Percentiles rank a stretch among this genome's conserved stretches.
Conservation (phyloP, 2,329 filamentous ascomycete species). For the Neonectria ditissima region DNA sequence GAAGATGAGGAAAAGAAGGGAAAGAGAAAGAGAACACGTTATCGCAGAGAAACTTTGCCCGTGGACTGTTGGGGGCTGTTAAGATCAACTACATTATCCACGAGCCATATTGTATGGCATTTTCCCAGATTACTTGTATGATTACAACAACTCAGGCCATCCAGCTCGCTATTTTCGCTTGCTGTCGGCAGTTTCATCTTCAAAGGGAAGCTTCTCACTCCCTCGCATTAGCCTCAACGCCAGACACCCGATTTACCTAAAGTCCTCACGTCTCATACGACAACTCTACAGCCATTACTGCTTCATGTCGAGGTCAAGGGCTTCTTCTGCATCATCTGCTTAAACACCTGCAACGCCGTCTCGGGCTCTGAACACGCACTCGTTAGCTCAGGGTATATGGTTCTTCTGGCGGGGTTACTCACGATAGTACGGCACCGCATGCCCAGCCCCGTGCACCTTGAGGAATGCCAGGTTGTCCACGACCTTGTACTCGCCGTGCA, state of each 20-base stretch:
- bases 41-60: not conserved
- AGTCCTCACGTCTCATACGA: not conserved
- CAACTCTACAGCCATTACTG: not conserved
- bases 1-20: not conserved
- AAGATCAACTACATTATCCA: not conserved
- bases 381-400: not conserved
- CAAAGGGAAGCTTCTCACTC: not conserved
- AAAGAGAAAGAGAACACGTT: no score
- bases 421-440: slow-evolving; percentile 64
- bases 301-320: slow-evolving; percentile 34
- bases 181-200: not conserved
- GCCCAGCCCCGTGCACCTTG: slow-evolving; percentile 69
- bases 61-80: not conserved
- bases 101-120: not conserved
- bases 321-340: slow-evolving; percentile 43
- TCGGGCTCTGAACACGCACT: slow-evolving; percentile 38
- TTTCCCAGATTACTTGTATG: not conserved
- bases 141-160: not conserved
- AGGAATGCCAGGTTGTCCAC: slow-evolving; percentile 68
- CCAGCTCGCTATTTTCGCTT: slow-evolving; percentile 3
- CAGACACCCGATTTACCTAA: not conserved
- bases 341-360: slow-evolving; percentile 44
- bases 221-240: not conserved
- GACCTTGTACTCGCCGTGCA: slow-evolving; percentile 63
- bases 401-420: slow-evolving; percentile 12